Evolutionary conservation across 2,329 filamentous ascomycete genomes (phyloP), one percentile per base, ranked within the genome.

Genomic region (Botryotinia narcissicola): DNA sequence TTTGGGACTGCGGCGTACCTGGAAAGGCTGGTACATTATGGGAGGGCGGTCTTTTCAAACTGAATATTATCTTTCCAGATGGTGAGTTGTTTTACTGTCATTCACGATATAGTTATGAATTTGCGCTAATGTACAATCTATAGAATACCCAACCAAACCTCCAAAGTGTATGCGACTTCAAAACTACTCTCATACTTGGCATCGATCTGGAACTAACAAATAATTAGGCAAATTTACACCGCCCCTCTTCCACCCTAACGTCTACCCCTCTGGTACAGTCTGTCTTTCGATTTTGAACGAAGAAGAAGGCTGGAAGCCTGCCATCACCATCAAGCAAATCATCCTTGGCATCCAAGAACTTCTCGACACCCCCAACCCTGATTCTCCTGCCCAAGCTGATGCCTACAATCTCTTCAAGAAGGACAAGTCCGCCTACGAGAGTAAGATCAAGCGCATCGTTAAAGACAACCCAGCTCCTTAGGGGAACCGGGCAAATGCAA

Each of bases 321-420:
- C 96, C 10, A 99, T 99, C 80, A 99, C 96, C 0, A 94, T 99
- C 82, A 98, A 98, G 84, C 94, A 98, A 84, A 98, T 99, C 76
- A 88, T 98, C 9, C 88, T 98, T 1, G 96, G 96, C 67, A 97
- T 99, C 73, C 96, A 99, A 83, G 95, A 97, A 79, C 89, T 99
- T 2, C 90, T 99, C 59, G 92, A 99, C 82, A 95, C 98, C 80
- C 96, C 97, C 25, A 99, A 99, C 81, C 96, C 95, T 4, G 96
- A 99, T 69, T 97, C 94, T 1, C 96, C 96, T 0, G 96, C 96
- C 0, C 96, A 99, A 83, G 95, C 96, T 4, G 96, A 99, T 78
- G 97, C 96, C 0, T 99, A 98, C 85, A 97, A 97, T 80, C 86
- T 99, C 18, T 98, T 94, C 83, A 98, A 97, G 87, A 94, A 94